Evolutionary conservation across 176 grass and related monocot genomes (phyloP).

Genomic region (barley (Hordeum vulgare)): MorexV3_pseudomolecules_assembly NC_058521.1:530324288-530324787

Average conservation of each 20-base stretch:
- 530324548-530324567: background rate
- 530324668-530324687: slow-evolving; percentile 44
- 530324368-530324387: too few relatives aligned
- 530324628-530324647: slow-evolving; percentile 43
- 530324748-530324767: background rate
- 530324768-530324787: background rate
- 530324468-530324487: too few relatives aligned
- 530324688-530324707: slow-evolving; percentile 26
- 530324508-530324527: background rate
- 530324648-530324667: slow-evolving; percentile 23
- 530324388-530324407: too few relatives aligned
- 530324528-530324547: background rate
- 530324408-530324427: too few relatives aligned
- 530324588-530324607: slow-evolving; percentile 29
- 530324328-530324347: too few relatives aligned
- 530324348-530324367: too few relatives aligned
- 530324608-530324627: slow-evolving; percentile 44
- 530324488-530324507: too few relatives aligned
- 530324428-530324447: too few relatives aligned
- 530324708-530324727: background rate
- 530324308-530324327: too few relatives aligned
- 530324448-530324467: too few relatives aligned
- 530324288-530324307: too few relatives aligned
- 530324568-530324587: background rate
- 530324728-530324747: background rate